Base-by-base conservation (phyloP, 2,329 filamentous ascomycete genomes). In the Chaetoscypha palmicola region DNA sequence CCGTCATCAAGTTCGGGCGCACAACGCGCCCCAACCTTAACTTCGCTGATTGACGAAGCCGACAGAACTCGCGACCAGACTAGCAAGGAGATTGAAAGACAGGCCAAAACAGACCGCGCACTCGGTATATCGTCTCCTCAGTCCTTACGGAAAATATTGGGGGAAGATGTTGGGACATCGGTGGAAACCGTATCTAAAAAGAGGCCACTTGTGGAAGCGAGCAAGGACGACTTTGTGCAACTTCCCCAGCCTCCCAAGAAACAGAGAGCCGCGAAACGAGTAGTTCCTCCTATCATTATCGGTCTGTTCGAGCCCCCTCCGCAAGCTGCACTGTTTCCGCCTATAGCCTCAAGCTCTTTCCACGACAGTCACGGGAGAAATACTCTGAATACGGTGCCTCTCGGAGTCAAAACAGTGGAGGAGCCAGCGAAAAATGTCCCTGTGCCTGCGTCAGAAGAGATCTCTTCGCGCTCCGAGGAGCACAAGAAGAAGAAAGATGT, bases 171-270 rank as follows among this genome's bases (percentile, higher is more conserved):
- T 23, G 56, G 55, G 7, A 53, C 45, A 41, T 43, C 52, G 8
- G 49, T 53, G n/a, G 50, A 49, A 26, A 38, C 49, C 22, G 44
- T 52, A 5, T 69, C 66, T 39, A 80, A 78, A 64, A 81, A 79
- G 61, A 67, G 76, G n/a, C 68, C 66, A 22, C 64, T 70, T 38
- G 63, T 63, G 5, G 59, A 70, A 33, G 64, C 69, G 21, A 65
- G 64, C 45, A 78, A 79, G 51, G 79, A 82, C 45, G 77, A 81
- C 49, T 76, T 79, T 49, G 71, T 80, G 28, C 77, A 81, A 57
- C 66, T 82, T 12, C 79, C 79, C 1, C 76, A 81, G 55, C 78
- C 77, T 2, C 67, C 77, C 37, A 81, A 81, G 66, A 81, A 81
- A 57, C 76, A 78, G 53, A 81, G 77, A 58, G 72, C 77, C 12